Evolutionary conservation across 257 asterid genomes (phyloP).

Genomic region (Ilex asprella): DNA sequence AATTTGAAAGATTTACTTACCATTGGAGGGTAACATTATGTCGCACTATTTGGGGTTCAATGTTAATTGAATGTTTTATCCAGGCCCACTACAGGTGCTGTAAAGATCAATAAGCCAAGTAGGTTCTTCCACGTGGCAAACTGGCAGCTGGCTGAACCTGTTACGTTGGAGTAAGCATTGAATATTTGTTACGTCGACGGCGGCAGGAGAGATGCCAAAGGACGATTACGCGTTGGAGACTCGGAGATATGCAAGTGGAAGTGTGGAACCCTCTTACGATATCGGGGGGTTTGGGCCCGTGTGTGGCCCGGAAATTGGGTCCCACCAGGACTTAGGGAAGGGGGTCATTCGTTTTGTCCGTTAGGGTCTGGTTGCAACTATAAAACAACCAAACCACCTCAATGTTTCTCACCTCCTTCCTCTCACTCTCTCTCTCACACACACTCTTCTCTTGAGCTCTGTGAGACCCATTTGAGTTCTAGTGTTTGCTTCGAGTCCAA

Average conservation of each 20-base stretch:
- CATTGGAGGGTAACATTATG: too few species aligned
- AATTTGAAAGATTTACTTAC: too few species aligned
- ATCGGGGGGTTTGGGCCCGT: conserved; percentile 20
- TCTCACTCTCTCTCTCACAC: conserved; percentile 4
- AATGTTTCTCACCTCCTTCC: conserved; percentile 23
- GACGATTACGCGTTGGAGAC: too few species aligned
- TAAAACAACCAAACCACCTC: conserved; percentile 47
- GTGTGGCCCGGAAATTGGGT: conserved; percentile 8
- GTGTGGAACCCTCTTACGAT: conserved; percentile 27
- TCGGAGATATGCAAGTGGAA: not conserved
- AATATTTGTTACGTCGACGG: too few species aligned
- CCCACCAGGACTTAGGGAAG: conserved; percentile 16
- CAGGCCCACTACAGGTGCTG: too few species aligned
- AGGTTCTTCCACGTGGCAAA: too few species aligned
- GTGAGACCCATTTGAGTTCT: conserved; percentile 7
- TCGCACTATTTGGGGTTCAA: too few species aligned
- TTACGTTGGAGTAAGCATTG: too few species aligned
- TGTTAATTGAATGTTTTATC: too few species aligned
- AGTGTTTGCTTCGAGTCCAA: not conserved
- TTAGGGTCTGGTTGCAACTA: conserved; percentile 43
- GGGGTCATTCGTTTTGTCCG: conserved; percentile 31
- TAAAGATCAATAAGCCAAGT: too few species aligned
- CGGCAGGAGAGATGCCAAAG: too few species aligned
- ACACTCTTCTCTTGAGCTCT: not conserved
- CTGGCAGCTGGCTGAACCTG: too few species aligned